These are phyloP conservation scores for Fusarium nodosum DNA, from an alignment of 2,329 filamentous ascomycete genomes.

Conservation along the genomic window DNA sequence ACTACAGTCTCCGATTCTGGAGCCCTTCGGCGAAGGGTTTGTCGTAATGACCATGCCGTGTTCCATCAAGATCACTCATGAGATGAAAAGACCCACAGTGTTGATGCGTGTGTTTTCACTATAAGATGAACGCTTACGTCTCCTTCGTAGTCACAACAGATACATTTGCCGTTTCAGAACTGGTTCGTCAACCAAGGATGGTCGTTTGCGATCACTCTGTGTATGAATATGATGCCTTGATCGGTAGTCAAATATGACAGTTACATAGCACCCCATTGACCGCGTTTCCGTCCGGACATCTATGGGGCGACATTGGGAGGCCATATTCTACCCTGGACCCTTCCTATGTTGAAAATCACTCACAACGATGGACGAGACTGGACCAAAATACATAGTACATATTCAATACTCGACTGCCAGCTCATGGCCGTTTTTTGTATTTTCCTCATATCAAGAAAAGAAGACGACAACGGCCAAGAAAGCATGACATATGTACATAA, in stretches of 20 bases:
- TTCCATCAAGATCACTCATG: not conserved
- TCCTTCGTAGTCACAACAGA: slow-evolving; percentile 19
- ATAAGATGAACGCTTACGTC: not conserved
- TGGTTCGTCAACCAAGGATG: slow-evolving; percentile 15
- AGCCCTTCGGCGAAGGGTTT: not conserved
- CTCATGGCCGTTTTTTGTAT: slow-evolving; percentile 32
- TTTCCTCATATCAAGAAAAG: slow-evolving; percentile 34
- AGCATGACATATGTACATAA: slow-evolving; percentile 36
- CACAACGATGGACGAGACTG: not conserved
- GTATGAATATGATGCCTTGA: slow-evolving; percentile 10
- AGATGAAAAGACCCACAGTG: not conserved
- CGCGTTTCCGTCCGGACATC: slow-evolving; percentile 2
- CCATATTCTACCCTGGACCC: slow-evolving; percentile 1
- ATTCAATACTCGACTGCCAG: slow-evolving; percentile 18
- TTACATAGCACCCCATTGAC: slow-evolving; percentile 20
- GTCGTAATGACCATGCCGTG: not conserved
- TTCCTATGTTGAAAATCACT: slow-evolving; percentile 2
- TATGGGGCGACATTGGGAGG: slow-evolving; percentile 1
- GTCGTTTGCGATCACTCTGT: slow-evolving; percentile 23
- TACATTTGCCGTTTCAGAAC: slow-evolving; percentile 17
- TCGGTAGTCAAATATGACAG: slow-evolving; percentile 19
- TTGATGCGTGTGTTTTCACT: slow-evolving; percentile 1
- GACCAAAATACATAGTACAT: slow-evolving; percentile 5
- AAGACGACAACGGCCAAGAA: slow-evolving; percentile 37
- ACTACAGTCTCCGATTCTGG: not conserved